These are phyloP conservation scores for Cordia subcordata DNA, from an alignment of 257 asterid species.

Conservation along the genomic window DNA sequence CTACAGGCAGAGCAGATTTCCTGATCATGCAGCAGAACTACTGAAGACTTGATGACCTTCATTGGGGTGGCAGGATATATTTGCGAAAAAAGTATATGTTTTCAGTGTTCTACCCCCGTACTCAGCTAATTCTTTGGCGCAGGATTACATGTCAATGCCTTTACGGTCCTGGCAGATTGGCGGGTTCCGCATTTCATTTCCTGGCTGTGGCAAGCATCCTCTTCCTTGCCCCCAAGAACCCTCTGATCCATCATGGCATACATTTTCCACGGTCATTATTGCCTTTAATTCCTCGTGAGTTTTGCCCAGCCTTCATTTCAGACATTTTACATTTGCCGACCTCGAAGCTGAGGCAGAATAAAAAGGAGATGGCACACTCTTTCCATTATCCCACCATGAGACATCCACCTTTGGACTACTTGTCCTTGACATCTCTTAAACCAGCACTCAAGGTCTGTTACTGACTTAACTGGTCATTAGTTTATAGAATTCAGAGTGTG, in stretches of 20 bases:
- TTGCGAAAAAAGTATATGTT: slow-evolving; percentile 27
- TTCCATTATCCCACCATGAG: slow-evolving; percentile 43
- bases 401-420: slow-evolving; percentile 49
- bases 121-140: slow-evolving; percentile 81
- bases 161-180: slow-evolving; percentile 52
- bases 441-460: slow-evolving; percentile 63
- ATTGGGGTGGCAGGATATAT: slow-evolving; percentile 42
- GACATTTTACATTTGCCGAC: slow-evolving; percentile 46
- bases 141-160: slow-evolving; percentile 57
- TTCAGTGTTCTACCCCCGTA: slow-evolving; percentile 45
- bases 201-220: slow-evolving; percentile 48
- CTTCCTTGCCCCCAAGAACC: slow-evolving; percentile 51
- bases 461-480: slow-evolving; percentile 44
- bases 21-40: slow-evolving; percentile 15
- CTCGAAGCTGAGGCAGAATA: slow-evolving; percentile 57
- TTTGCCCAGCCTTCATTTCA: slow-evolving; percentile 53
- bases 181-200: slow-evolving; percentile 56
- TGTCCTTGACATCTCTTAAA: slow-evolving; percentile 57
- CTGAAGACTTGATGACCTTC: slow-evolving; percentile 32
- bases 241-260: slow-evolving; percentile 59
- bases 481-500: slow-evolving; percentile 38
- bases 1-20: slow-evolving; percentile 6
- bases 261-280: slow-evolving; percentile 46
- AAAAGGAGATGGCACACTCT: slow-evolving; percentile 51
- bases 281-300: slow-evolving; percentile 53